Conservation (phyloP, 164 flowering plant species). For the Platanus orientalis region DNA sequence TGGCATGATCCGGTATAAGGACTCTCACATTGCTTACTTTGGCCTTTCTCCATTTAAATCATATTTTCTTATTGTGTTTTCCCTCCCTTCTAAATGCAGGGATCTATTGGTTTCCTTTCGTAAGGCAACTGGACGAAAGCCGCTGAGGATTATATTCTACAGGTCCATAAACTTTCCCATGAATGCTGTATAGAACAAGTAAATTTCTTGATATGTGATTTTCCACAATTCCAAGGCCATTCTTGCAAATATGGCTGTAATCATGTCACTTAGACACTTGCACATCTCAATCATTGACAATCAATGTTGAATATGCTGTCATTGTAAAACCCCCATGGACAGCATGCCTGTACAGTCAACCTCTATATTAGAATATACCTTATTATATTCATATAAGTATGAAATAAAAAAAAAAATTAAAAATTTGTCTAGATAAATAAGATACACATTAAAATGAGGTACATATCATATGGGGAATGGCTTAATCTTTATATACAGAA, state of each 20-base stretch:
- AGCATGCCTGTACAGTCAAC: too few relatives aligned
- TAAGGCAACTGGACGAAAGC: conserved; percentile 72
- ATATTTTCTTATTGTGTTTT: conserved; percentile 1
- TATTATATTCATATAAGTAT: too few relatives aligned
- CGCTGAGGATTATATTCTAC: conserved; percentile 63
- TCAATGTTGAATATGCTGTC: too few relatives aligned
- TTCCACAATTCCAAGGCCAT: not conserved
- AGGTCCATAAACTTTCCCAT: conserved; percentile 28
- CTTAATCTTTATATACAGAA: too few relatives aligned
- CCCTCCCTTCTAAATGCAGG: conserved; percentile 23
- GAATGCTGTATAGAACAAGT: not conserved
- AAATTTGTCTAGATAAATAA: too few relatives aligned
- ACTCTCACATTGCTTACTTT: not conserved
- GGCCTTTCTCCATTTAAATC: not conserved
- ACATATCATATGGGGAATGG: too few relatives aligned
- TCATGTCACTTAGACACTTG: not conserved
- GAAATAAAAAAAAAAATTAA: too few relatives aligned
- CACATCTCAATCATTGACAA: too few relatives aligned
- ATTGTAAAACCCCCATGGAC: too few relatives aligned
- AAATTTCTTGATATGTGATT: not conserved
- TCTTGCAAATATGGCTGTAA: not conserved
- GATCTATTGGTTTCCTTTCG: conserved; percentile 61
- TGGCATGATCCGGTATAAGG: conserved; percentile 59
- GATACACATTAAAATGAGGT: too few relatives aligned
- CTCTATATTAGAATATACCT: too few relatives aligned